Percentiles rank a stretch among this genome's conserved stretches.
Conservation (phyloP, 2,329 filamentous ascomycete genomes). For the Cercospora sojina region DNA sequence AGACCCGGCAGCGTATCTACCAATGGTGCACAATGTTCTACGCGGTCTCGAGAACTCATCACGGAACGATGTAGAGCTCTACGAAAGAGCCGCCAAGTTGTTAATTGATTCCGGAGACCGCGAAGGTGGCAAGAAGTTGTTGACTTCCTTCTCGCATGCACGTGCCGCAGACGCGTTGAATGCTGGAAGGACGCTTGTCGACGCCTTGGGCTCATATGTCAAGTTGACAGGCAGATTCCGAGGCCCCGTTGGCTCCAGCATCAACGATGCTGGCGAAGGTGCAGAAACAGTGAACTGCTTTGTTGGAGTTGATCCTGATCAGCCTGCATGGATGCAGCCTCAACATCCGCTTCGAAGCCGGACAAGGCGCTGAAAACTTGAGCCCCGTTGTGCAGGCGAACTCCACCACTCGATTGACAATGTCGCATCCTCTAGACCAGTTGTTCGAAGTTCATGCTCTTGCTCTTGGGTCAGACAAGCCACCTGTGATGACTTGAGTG, state of each 20-base stretch:
- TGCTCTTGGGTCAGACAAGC: not conserved
- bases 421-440: not conserved
- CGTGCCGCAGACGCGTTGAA: slow-evolving; percentile 17
- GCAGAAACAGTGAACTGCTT: slow-evolving; percentile 39
- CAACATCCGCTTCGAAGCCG: slow-evolving; percentile 13
- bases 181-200: slow-evolving; percentile 18
- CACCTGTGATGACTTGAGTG: not conserved
- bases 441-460: not conserved
- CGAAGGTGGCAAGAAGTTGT: slow-evolving; percentile 20
- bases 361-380: not conserved
- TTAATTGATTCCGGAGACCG: slow-evolving; percentile 22
- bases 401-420: not conserved
- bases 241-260: slow-evolving; percentile 23
- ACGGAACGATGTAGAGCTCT: slow-evolving; percentile 16
- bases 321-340: slow-evolving; percentile 26
- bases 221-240: slow-evolving; percentile 12
- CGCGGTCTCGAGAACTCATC: slow-evolving; percentile 25
- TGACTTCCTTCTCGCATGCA: slow-evolving; percentile 23
- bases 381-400: not conserved
- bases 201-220: not conserved
- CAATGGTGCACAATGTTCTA: slow-evolving; percentile 23
- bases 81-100: slow-evolving; percentile 20
- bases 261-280: slow-evolving; percentile 38
- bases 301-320: slow-evolving; percentile 32
- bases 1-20: slow-evolving; percentile 17